Percentiles rank a stretch among this genome's conserved stretches.
phyloP scores from a whole-genome alignment of 208 protist species.

The Borovskyia barvae region DNA sequence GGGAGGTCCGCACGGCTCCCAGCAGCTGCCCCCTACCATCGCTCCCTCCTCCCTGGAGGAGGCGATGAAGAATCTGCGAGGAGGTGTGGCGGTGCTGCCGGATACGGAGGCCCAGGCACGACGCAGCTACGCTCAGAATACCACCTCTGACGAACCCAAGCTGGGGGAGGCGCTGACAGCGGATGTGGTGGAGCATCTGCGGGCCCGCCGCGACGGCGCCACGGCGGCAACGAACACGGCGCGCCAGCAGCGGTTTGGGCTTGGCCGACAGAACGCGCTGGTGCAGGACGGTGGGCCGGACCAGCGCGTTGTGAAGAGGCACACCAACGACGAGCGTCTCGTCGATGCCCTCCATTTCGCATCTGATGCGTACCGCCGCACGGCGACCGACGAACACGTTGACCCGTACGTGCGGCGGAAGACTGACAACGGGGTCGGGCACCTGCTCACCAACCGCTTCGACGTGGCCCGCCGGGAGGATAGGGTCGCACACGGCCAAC shows the following conservation, averaged over 20 bases:
- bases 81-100: conserved; percentile 16
- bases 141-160: conserved; percentile 52
- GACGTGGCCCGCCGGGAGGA: conserved; percentile 80
- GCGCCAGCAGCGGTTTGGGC: conserved; percentile 78
- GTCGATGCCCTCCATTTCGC: conserved; percentile 67
- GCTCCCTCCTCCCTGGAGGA: conserved; percentile 72
- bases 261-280: conserved; percentile 81
- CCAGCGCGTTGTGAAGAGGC: conserved; percentile 58
- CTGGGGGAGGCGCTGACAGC: conserved; percentile 77
- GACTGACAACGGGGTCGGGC: conserved; percentile 66
- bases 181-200: conserved; percentile 40
- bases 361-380: conserved; percentile 67
- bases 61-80: conserved; percentile 62
- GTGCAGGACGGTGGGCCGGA: conserved; percentile 88
- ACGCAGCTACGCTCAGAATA: conserved; percentile 62
- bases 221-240: conserved; percentile 31
- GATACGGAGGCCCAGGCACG: conserved; percentile 41
- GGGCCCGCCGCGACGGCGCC: conserved; percentile 19
- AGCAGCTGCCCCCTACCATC: conserved; percentile 54
- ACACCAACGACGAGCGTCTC: conserved; percentile 87
- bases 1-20: conserved; percentile 67
- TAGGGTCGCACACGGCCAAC: conserved; percentile 52
- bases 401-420: conserved; percentile 69
- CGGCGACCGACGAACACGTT: conserved; percentile 69
- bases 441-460: conserved; percentile 80